Conservation (phyloP, 1,284 basidiomycete genomes). For the Schizophyllum commune region DNA sequence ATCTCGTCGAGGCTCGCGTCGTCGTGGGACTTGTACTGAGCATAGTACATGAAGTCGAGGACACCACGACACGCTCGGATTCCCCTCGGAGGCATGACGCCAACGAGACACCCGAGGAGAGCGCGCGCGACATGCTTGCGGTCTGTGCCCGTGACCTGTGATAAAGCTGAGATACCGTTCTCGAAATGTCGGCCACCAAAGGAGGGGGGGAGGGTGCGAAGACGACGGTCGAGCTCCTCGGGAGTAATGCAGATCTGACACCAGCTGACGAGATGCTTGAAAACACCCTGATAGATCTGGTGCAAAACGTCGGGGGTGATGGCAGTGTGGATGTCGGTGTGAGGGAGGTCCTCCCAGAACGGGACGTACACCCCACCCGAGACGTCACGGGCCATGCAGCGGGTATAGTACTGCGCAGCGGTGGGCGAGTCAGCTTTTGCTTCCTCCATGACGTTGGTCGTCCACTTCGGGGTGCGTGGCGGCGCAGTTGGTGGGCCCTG, state of each 20-base stretch:
- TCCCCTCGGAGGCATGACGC: background rate
- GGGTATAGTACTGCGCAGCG: background rate
- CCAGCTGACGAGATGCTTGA: slow-evolving; percentile 22
- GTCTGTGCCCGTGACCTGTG: slow-evolving; percentile 16
- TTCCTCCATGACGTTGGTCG: too few relatives aligned
- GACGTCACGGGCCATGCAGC: background rate
- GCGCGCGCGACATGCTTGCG: slow-evolving; percentile 15
- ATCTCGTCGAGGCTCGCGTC: slow-evolving; percentile 15
- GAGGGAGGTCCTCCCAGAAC: slow-evolving; percentile 9
- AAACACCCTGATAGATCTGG: slow-evolving; percentile 21
- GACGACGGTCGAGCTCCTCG: slow-evolving; percentile 16
- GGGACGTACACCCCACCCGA: slow-evolving; percentile 1
- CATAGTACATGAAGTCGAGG: slow-evolving; percentile 29
- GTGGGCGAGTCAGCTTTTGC: too few relatives aligned
- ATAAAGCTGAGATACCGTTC: slow-evolving; percentile 16
- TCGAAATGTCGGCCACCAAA: slow-evolving; percentile 17
- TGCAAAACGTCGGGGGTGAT: slow-evolving; percentile 25
- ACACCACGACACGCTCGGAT: slow-evolving; percentile 11
- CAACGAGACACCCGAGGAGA: slow-evolving; percentile 14
- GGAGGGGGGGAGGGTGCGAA: slow-evolving; percentile 12
- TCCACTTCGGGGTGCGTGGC: too few relatives aligned
- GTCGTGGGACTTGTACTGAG: slow-evolving; percentile 23
- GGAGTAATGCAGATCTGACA: slow-evolving; percentile 9
- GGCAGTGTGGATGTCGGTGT: slow-evolving; percentile 13
- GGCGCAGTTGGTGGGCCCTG: too few relatives aligned